These are phyloP conservation scores for Pluteus cervinus DNA, from an alignment of 768 basidiomycete genomes.

Conservation along the genomic window DNA sequence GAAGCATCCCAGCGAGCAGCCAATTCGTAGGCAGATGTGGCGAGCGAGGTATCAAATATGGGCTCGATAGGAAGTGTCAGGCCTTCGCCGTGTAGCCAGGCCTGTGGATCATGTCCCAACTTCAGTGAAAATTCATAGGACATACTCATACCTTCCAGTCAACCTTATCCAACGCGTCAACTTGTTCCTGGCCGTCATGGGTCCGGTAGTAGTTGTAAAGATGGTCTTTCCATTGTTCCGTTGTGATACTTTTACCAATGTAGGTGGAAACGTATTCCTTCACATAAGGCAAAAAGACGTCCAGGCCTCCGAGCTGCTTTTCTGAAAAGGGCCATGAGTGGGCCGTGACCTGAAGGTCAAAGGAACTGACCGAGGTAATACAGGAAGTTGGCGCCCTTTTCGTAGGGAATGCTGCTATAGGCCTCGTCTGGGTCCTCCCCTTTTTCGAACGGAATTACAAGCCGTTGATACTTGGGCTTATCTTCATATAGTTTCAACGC, in stretches of 20 bases:
- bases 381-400: conserved; percentile 86
- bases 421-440: conserved; percentile 79
- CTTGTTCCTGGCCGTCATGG: conserved; percentile 53
- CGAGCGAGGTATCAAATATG: conserved; percentile 70
- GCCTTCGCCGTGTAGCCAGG: conserved; percentile 83
- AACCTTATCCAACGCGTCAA: conserved; percentile 59
- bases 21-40: conserved; percentile 61
- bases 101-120: conserved; percentile 28
- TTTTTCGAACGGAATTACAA: conserved; percentile 68
- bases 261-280: conserved; percentile 79
- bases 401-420: conserved; percentile 73
- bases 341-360: background rate
- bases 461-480: conserved; percentile 69
- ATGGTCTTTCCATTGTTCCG: conserved; percentile 78
- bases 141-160: conserved; percentile 65
- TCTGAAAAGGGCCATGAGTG: conserved; percentile 31
- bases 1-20: conserved; percentile 72
- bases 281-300: conserved; percentile 81
- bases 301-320: conserved; percentile 70
- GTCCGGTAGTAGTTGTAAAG: conserved; percentile 64
- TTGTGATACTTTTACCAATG: conserved; percentile 78
- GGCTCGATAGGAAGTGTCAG: conserved; percentile 64
- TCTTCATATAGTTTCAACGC: conserved; percentile 56
- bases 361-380: conserved; percentile 63
- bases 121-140: background rate